Conservation (phyloP, 805 yeast genomes). For the Saccharomycopsis capsularis region DNA sequence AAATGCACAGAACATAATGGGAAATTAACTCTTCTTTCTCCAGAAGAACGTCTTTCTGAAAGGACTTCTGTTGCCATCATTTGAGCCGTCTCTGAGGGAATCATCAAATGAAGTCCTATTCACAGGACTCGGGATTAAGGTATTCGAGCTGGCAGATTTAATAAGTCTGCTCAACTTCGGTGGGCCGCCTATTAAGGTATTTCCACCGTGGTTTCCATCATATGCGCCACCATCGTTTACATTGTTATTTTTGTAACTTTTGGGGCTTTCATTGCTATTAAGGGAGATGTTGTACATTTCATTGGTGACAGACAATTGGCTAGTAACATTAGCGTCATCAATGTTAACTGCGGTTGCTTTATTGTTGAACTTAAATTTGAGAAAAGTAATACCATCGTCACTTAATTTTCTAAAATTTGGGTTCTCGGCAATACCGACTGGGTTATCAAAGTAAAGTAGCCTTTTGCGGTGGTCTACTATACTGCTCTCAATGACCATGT, state of each 20-base stretch:
- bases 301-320: not conserved
- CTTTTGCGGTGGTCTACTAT: constrained; percentile 16
- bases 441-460: constrained; percentile 12
- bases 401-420: constrained; percentile 13
- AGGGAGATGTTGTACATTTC: not conserved
- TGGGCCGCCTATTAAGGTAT: not conserved
- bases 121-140: constrained; percentile 13
- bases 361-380: constrained; percentile 12
- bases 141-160: constrained; percentile 27
- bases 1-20: not conserved
- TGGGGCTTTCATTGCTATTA: not conserved
- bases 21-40: constrained; percentile 7
- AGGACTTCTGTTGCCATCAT: constrained; percentile 10
- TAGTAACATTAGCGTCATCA: constrained; percentile 19
- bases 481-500: constrained; percentile 8
- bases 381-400: constrained; percentile 15
- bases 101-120: constrained; percentile 1
- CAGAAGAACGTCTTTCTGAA: constrained; percentile 17
- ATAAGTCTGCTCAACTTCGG: constrained; percentile 25
- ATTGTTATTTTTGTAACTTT: not conserved
- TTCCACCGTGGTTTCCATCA: not conserved
- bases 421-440: not conserved
- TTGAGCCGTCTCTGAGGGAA: not conserved
- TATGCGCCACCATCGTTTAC: not conserved
- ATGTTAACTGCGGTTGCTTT: not conserved